Evolutionary conservation across 306 rosid genomes (phyloP), one percentile per base, ranked within the genome.

Genomic region (Fragaria vesca): DNA sequence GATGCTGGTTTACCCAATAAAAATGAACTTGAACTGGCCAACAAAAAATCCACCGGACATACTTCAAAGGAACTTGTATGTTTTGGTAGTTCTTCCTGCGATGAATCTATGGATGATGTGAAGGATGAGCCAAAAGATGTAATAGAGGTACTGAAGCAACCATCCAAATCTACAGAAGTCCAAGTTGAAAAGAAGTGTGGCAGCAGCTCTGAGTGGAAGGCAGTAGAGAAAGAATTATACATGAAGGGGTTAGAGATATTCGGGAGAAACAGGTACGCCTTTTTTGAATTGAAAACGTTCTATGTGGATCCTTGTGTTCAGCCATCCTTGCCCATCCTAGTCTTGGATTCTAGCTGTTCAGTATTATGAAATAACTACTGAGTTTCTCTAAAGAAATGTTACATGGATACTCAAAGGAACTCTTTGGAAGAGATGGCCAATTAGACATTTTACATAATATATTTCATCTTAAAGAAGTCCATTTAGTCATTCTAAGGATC

Each of bases 201-300:
- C 50, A 82, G 84, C 54, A 82, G 79, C 70, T 78, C 88, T 26
- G 90, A 86, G 66, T 95, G 99, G 99, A 91, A 86, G 85, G 90
- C 88, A 68, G 67, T 95, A 72, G 99, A 95, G 88, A 95, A 91
- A 80, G 96, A 95, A 71, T 78, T 93, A 71, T 95, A 91, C 88
- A 71, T 88, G 85, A 95, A 95, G 86, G 99, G 99, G 77, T 57
- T 93, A 47, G 97, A 95, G 89, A 93, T 95, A 85, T 95, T 93
- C 84, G 99, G 97, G 80, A 91, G 93, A 88, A 90, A 91, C 86
- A 93, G 97, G 98, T 91, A 84, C 46, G 5, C 60, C 34, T 69
- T 78, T 79, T 78, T 71, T 74, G 36, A 28, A 18, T 43, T 5
- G 4, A 30, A 66, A 8, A 10, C 4, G 12, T 51, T 18, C 28